A percentile compares a stretch with the other conserved stretches of the same genome.
phyloP scores from a whole-genome alignment of 306 rosid species.

The Medicago truncatula region DNA sequence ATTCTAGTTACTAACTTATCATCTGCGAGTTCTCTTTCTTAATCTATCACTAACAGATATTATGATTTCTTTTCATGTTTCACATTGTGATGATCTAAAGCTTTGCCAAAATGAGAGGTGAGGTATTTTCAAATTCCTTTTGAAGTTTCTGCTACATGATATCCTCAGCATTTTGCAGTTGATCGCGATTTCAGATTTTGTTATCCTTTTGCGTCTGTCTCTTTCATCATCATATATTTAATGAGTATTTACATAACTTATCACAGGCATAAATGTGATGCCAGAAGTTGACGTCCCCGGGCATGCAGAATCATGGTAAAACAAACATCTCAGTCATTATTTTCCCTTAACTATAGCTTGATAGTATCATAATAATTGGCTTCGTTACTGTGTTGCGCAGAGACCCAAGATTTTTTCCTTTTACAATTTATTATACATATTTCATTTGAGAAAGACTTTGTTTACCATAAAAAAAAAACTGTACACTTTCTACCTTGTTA shows the following conservation, averaged over 20 bases:
- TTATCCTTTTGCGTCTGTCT: slow-evolving; percentile 23
- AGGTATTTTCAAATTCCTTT: slow-evolving; percentile 47
- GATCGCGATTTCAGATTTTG: slow-evolving; percentile 25
- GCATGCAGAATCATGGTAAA: slow-evolving; percentile 93
- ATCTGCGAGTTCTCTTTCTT: slow-evolving; percentile 38
- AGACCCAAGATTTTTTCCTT: background rate
- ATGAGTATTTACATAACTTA: slow-evolving; percentile 40
- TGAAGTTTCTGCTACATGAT: slow-evolving; percentile 39
- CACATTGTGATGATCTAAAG: slow-evolving; percentile 54
- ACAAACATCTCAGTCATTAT: slow-evolving; percentile 25
- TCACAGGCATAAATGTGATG: slow-evolving; percentile 91
- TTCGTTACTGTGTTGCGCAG: slow-evolving; percentile 1
- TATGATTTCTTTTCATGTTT: slow-evolving; percentile 50
- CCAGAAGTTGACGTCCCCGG: slow-evolving; percentile 97
- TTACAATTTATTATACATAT: slow-evolving; percentile 2
- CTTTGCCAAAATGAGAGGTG: slow-evolving; percentile 92
- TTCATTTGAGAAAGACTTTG: slow-evolving; percentile 4
- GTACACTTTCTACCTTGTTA: background rate
- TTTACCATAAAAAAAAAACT: background rate
- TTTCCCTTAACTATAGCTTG: slow-evolving; percentile 8
- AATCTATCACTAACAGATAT: slow-evolving; percentile 45
- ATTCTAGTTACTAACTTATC: slow-evolving; percentile 12
- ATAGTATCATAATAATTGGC: slow-evolving; percentile 8
- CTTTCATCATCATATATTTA: slow-evolving; percentile 26
- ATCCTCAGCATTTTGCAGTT: slow-evolving; percentile 31